phyloP scores from a whole-genome alignment of 306 rosid genomes.

The Prunus mongolica region DNA sequence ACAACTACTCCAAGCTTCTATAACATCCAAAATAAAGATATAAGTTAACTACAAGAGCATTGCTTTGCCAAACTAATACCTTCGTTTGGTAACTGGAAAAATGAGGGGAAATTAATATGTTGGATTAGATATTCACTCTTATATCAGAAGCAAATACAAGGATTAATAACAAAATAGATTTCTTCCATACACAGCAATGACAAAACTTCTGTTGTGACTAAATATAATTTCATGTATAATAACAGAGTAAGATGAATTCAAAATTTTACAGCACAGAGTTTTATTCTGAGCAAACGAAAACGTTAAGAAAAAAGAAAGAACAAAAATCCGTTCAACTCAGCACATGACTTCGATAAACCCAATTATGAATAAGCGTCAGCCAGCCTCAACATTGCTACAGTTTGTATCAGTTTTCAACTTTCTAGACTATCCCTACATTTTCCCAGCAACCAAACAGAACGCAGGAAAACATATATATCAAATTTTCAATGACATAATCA shows the following conservation, averaged over 20 bases:
- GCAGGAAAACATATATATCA: not conserved
- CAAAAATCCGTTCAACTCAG: not conserved
- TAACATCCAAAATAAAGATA: conserved; percentile 8
- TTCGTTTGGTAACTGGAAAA: too few species aligned
- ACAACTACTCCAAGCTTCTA: conserved; percentile 91
- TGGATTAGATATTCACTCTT: too few species aligned
- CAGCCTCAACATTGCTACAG: not conserved
- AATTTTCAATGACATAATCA: not conserved
- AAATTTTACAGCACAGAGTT: not conserved
- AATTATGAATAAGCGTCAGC: not conserved
- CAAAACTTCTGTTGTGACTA: not conserved
- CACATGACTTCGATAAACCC: not conserved
- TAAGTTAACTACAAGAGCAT: not conserved
- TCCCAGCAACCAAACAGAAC: conserved; percentile 5
- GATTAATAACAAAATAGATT: too few species aligned
- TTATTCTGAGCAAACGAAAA: not conserved
- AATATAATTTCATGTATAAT: not conserved
- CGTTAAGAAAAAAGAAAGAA: not conserved
- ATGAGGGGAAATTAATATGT: not conserved
- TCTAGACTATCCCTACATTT: not conserved
- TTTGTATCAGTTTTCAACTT: not conserved
- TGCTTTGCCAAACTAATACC: not conserved
- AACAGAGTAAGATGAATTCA: not conserved
- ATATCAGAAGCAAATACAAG: too few species aligned
- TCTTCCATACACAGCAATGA: too few species aligned